A percentile compares a stretch with the other conserved stretches of the same genome.
These are phyloP conservation scores for Auricularia auricula-judae DNA, from an alignment of 768 basidiomycete species.

Conservation along the genomic window DNA sequence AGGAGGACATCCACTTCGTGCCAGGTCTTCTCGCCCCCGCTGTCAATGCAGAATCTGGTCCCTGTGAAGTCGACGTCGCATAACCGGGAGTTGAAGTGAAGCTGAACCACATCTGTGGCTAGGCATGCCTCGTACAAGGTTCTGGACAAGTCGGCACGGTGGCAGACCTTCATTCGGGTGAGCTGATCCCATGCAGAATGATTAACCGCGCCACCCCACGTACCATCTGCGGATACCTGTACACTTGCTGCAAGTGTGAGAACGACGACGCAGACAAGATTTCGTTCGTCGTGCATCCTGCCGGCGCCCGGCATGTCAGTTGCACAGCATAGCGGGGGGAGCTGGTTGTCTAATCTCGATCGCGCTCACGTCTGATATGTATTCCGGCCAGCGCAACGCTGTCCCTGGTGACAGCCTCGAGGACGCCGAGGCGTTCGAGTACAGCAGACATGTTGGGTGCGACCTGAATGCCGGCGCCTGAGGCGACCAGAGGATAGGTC, in stretches of 20 bases:
- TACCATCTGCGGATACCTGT: background rate
- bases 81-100: constrained; percentile 18
- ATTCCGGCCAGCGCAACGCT: background rate
- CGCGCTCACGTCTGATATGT: background rate
- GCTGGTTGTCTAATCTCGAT: too few relatives aligned
- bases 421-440: background rate
- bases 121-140: constrained; percentile 19
- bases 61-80: constrained; percentile 18
- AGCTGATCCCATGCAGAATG: background rate
- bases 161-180: constrained; percentile 15
- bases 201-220: background rate
- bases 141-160: constrained; percentile 24
- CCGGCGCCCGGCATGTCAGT: background rate
- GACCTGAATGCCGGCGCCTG: constrained; percentile 15
- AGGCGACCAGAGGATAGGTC: constrained; percentile 14
- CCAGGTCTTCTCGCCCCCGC: constrained; percentile 13
- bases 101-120: constrained; percentile 15
- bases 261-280: background rate
- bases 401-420: background rate
- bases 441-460: background rate
- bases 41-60: constrained; percentile 11
- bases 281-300: background rate
- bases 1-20: constrained; percentile 24
- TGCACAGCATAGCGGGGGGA: too few relatives aligned
- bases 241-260: background rate